Evolutionary conservation across 768 basidiomycete genomes (phyloP).

Genomic region (Piloderma croceum): DNA sequence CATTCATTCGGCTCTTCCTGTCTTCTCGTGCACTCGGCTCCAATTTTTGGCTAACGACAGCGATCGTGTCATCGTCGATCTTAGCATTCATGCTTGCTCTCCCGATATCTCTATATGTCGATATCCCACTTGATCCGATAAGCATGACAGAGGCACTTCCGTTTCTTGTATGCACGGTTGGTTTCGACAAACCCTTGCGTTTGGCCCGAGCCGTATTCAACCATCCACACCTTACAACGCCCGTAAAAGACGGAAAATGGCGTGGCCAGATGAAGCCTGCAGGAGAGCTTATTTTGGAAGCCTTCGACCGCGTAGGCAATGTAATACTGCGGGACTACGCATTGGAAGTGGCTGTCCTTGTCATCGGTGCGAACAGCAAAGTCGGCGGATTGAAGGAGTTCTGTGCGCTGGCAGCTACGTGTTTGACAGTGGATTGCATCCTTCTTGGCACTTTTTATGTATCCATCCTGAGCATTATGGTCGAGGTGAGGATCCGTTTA

Average conservation of each 20-base stretch:
- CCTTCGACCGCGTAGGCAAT: slow-evolving; percentile 71
- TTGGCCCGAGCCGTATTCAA: slow-evolving; percentile 87
- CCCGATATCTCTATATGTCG: slow-evolving; percentile 62
- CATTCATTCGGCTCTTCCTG: slow-evolving; percentile 86
- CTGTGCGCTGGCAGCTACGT: slow-evolving; percentile 88
- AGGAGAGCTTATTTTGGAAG: slow-evolving; percentile 78
- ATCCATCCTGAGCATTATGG: slow-evolving; percentile 88
- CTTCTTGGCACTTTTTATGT: slow-evolving; percentile 88
- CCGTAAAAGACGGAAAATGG: slow-evolving; percentile 37
- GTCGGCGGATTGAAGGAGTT: slow-evolving; percentile 91
- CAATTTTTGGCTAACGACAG: slow-evolving; percentile 62
- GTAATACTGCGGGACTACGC: slow-evolving; percentile 90
- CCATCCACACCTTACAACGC: slow-evolving; percentile 57
- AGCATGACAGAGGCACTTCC: slow-evolving; percentile 93
- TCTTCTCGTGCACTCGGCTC: slow-evolving; percentile 82
- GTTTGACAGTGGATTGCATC: slow-evolving; percentile 81
- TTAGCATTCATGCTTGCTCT: slow-evolving; percentile 84
- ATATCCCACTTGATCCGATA: slow-evolving; percentile 88
- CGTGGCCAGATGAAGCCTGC: slow-evolving; percentile 62
- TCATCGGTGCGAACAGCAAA: slow-evolving; percentile 79
- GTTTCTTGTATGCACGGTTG: slow-evolving; percentile 95
- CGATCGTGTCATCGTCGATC: slow-evolving; percentile 74
- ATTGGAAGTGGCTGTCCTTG: slow-evolving; percentile 84
- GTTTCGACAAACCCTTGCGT: slow-evolving; percentile 95
- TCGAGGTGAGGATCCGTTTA: slow-evolving; percentile 59